phyloP scores from a whole-genome alignment of 2,329 filamentous ascomycete genomes.

The Sclerotinia borealis region DNA sequence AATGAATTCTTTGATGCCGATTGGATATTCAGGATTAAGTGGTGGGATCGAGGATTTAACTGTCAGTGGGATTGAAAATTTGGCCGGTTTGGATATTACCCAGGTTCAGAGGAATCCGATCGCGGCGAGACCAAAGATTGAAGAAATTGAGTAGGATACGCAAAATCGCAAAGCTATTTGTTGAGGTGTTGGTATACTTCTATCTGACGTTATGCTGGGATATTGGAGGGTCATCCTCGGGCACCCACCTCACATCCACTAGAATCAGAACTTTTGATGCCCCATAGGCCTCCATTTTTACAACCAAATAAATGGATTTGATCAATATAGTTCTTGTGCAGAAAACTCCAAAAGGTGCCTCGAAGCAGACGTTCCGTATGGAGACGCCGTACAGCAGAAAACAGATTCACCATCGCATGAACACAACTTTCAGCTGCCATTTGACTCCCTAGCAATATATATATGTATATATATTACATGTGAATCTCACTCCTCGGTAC shows the following conservation, averaged over 20 bases:
- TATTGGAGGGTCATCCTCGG: background rate
- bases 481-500: background rate
- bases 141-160: slow-evolving; percentile 52
- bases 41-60: slow-evolving; percentile 10
- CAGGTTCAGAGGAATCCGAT: slow-evolving; percentile 22
- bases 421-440: background rate
- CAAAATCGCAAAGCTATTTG: background rate
- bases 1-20: slow-evolving; percentile 38
- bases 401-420: background rate
- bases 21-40: slow-evolving; percentile 5
- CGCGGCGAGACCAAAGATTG: slow-evolving; percentile 41
- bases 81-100: slow-evolving; percentile 42
- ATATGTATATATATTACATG: background rate
- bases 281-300: background rate
- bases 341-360: background rate
- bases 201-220: background rate
- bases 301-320: background rate
- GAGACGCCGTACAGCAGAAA: background rate
- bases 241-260: background rate
- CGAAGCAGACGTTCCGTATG: background rate
- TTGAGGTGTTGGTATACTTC: background rate
- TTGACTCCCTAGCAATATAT: background rate
- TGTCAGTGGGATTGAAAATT: slow-evolving; percentile 28
- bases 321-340: background rate
- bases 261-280: background rate